Evolutionary conservation across 768 basidiomycete species (phyloP), one percentile per base, ranked within the genome.

Genomic region (Lactifluus rugatus): DNA sequence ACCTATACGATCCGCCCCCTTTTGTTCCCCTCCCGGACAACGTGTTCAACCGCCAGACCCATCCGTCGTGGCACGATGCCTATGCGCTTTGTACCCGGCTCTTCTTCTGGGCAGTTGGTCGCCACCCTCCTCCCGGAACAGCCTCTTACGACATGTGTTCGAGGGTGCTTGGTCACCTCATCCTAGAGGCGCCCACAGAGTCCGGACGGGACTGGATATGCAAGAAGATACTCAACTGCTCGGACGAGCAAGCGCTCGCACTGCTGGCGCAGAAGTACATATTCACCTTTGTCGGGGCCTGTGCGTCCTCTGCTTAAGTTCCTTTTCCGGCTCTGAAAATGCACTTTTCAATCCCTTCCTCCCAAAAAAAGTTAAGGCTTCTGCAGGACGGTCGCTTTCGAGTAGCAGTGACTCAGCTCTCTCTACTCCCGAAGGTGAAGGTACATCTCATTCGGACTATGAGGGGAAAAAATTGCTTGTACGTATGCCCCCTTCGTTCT

Each of bases 111-210:
- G 54, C 59, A 1, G 59, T 60, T 44, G 59, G 59, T 10, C 54
- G 54, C 37, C 59, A 60, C 14, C 54, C 48, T 4, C 48, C 45
- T 3, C 49, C 59, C 21, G 59, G 59, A 13, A 32, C 54, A 0
- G 49, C 58, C 11, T 31, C 58, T 2, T 60, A 60, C 37, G 59
- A 60, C 54, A 60, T 60, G 59, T 60, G 59, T n/a, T 60, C 59
- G 17, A 48, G 59, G 8, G 44, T 60, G 11, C 59, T 60, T 44
- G 59, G 59, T 2, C 49, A 60, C 49, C 54, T 60, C 49, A 17
- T 60, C 49, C 39, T 60, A 36, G 59, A 60, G 45, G 54, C 59
- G n/a, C 59, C 59, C 17, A 51, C 59, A 5, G 59, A 51, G 17
- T 19, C 36, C 17, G 59, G 59, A 36, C 53, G 59, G 13, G 54